Percentiles rank a stretch among this genome's conserved stretches.
phyloP scores from a whole-genome alignment of 768 basidiomycete species.

The Lactifluus echinatus region DNA sequence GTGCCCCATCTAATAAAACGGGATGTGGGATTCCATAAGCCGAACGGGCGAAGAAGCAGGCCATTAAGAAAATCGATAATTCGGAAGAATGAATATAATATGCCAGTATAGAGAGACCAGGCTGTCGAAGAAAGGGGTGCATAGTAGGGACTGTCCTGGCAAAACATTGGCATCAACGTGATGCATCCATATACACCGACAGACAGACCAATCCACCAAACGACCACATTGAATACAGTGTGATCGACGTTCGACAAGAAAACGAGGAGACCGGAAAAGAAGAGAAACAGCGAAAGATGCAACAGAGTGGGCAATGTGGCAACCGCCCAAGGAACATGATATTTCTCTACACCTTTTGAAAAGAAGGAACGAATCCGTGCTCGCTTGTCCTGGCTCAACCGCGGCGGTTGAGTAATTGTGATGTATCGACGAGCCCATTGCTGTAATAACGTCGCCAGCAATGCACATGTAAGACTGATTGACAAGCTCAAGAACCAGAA shows the following conservation, averaged over 20 bases:
- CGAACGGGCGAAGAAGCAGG: too few relatives aligned
- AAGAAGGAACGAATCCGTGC: too few relatives aligned
- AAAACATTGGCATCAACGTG: neutral
- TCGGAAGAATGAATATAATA: neutral
- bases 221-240: neutral
- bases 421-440: too few relatives aligned
- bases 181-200: neutral
- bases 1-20: too few relatives aligned
- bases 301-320: neutral
- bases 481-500: too few relatives aligned
- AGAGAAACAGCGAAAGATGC: neutral
- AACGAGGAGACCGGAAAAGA: neutral
- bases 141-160: neutral
- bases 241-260: neutral
- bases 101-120: neutral
- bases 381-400: too few relatives aligned
- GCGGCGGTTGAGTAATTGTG: too few relatives aligned
- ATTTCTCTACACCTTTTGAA: neutral
- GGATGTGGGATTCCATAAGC: too few relatives aligned
- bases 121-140: neutral
- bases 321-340: neutral
- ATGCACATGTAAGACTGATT: too few relatives aligned
- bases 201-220: neutral
- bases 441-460: too few relatives aligned
- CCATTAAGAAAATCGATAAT: neutral